Conservation (phyloP, 2,329 filamentous ascomycete species). For the Drechslera avenae region DNA sequence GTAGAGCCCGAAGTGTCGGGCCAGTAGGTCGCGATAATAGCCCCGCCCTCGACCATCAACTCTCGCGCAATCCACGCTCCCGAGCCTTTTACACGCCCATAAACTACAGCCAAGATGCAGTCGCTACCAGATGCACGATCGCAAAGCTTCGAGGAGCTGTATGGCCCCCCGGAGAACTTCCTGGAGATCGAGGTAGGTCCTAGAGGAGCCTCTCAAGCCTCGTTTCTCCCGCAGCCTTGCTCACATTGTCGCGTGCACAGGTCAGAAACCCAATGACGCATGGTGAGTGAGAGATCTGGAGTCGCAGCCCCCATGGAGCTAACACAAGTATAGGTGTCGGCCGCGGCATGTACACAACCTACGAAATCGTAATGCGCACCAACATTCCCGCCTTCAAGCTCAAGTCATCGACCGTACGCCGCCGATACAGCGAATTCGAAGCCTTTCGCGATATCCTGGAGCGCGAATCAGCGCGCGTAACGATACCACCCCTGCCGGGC, state of each 20-base stretch:
- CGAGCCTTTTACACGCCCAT: not conserved
- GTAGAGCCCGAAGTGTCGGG: constrained; percentile 13
- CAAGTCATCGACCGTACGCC: constrained; percentile 79
- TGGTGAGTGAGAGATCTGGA: constrained; percentile 16
- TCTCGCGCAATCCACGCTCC: constrained; percentile 14
- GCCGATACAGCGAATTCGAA: constrained; percentile 97
- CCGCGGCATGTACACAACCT: constrained; percentile 97
- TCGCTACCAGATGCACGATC: constrained; percentile 72
- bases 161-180: constrained; percentile 97
- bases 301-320: not conserved
- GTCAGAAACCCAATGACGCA: constrained; percentile 74
- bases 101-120: constrained; percentile 56
- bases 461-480: constrained; percentile 90
- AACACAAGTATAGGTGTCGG: constrained; percentile 84
- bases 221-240: constrained; percentile 20
- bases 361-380: constrained; percentile 96
- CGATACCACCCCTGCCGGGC: constrained; percentile 91
- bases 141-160: constrained; percentile 99
- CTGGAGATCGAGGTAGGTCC: constrained; percentile 86
- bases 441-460: constrained; percentile 98
- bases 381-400: constrained; percentile 99
- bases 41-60: constrained; percentile 20
- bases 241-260: constrained; percentile 55
- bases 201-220: constrained; percentile 8
- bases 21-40: constrained; percentile 20